phyloP scores from a whole-genome alignment of 495 filamentous ascomycete species.

The Talaromyces borbonicus region DNA sequence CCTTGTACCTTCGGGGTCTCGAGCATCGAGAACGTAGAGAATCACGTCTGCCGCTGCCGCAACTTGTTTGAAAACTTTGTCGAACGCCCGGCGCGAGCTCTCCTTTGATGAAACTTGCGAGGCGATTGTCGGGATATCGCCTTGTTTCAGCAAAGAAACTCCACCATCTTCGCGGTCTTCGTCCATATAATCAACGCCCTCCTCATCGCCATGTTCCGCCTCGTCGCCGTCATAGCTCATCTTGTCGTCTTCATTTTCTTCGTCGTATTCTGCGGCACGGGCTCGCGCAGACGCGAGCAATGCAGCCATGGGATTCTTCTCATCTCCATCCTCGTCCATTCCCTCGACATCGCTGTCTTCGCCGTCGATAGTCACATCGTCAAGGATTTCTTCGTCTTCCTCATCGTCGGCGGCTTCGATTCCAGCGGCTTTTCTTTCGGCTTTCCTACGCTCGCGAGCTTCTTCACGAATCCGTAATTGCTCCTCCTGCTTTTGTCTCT shows the following conservation, averaged over 20 bases:
- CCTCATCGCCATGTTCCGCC: slow-evolving; percentile 44
- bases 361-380: slow-evolving; percentile 32
- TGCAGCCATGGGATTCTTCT: slow-evolving; percentile 84
- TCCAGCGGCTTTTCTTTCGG: slow-evolving; percentile 28
- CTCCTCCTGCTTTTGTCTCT: slow-evolving; percentile 72
- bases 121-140: slow-evolving; percentile 18
- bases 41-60: slow-evolving; percentile 82
- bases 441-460: slow-evolving; percentile 52
- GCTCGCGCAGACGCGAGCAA: slow-evolving; percentile 82
- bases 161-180: slow-evolving; percentile 36
- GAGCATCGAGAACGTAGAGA: slow-evolving; percentile 89
- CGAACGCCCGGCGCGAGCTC: slow-evolving; percentile 73
- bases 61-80: slow-evolving; percentile 96
- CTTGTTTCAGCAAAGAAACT: slow-evolving; percentile 5
- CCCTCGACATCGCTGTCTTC: slow-evolving; percentile 44
- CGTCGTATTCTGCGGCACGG: slow-evolving; percentile 73
- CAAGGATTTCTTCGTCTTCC: slow-evolving; percentile 35
- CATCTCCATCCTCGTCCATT: slow-evolving; percentile 44
- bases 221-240: slow-evolving; percentile 52
- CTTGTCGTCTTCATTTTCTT: slow-evolving; percentile 45
- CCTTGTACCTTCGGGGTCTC: slow-evolving; percentile 84
- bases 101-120: slow-evolving; percentile 43
- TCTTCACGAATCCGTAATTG: slow-evolving; percentile 56
- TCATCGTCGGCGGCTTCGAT: slow-evolving; percentile 28
- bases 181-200: slow-evolving; percentile 29